phyloP scores from a whole-genome alignment of 192 early-diverging fungal species.

The Coemansia sp. region DNA sequence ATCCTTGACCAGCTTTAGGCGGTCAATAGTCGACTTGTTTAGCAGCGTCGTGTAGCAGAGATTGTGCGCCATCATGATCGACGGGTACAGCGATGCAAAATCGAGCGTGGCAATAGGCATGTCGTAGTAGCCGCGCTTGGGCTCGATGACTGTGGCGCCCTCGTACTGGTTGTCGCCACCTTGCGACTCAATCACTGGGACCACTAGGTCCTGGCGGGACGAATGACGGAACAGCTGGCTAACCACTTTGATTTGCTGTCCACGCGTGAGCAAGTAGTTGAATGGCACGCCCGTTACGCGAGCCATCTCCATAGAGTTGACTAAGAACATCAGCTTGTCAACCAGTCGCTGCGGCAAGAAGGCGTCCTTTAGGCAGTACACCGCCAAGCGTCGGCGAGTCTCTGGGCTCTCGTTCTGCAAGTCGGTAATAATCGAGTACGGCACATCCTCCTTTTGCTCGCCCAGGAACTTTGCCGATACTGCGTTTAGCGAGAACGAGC shows the following conservation, averaged over 20 bases:
- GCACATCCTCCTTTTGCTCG: constrained; percentile 99
- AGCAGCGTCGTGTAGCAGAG: constrained; percentile 93
- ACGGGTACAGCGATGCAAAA: constrained; percentile 96
- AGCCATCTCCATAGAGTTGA: constrained; percentile 99
- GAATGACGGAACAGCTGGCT: constrained; percentile 93
- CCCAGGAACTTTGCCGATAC: constrained; percentile 92
- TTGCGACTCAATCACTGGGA: constrained; percentile 81
- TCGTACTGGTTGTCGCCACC: constrained; percentile 86
- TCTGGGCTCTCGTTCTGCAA: constrained; percentile 94
- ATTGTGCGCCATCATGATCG: constrained; percentile 99
- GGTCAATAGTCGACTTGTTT: constrained; percentile 55
- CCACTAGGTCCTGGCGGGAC: constrained; percentile 72
- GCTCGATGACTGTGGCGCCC: constrained; percentile 96
- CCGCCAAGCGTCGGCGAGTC: constrained; percentile 86
- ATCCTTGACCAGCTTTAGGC: constrained; percentile 63
- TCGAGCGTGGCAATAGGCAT: constrained; percentile 96
- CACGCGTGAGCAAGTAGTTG: constrained; percentile 87
- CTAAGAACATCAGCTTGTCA: constrained; percentile 95
- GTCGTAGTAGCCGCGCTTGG: constrained; percentile 88
- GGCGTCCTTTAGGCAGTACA: constrained; percentile 98
- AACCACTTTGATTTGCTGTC: constrained; percentile 97
- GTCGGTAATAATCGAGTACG: constrained; percentile 96
- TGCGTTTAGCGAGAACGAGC: constrained; percentile 93
- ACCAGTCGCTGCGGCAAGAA: constrained; percentile 87
- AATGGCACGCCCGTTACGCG: constrained; percentile 95